phyloP scores from a whole-genome alignment of 2,329 filamentous ascomycete species.

The Trichophyton mentagrophytes region DNA sequence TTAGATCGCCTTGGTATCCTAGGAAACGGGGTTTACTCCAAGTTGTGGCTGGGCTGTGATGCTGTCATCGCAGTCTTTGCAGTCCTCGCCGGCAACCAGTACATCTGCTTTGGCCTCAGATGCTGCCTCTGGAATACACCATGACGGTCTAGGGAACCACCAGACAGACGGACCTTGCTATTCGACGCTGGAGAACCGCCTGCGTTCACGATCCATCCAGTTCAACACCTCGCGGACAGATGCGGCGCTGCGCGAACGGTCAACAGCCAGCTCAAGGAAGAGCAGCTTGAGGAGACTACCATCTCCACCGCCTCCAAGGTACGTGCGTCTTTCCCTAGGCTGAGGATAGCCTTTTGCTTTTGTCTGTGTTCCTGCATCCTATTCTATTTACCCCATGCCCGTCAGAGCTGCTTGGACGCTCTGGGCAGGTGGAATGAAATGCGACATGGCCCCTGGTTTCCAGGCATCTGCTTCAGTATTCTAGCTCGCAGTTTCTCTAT shows the following conservation, averaged over 20 bases:
- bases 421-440: neutral
- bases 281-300: slow-evolving; percentile 17
- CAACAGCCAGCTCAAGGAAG: slow-evolving; percentile 19
- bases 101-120: slow-evolving; percentile 12
- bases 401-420: neutral
- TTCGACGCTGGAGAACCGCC: slow-evolving; percentile 15
- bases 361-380: neutral
- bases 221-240: slow-evolving; percentile 24
- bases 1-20: neutral
- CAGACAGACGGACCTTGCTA: slow-evolving; percentile 12
- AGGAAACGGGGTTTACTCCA: neutral
- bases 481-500: too few relatives aligned
- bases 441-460: neutral
- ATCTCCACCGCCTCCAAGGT: slow-evolving; percentile 33
- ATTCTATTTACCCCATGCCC: neutral
- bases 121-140: slow-evolving; percentile 6
- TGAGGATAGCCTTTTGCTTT: neutral
- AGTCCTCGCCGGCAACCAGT: slow-evolving; percentile 13
- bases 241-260: slow-evolving; percentile 18
- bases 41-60: slow-evolving; percentile 7
- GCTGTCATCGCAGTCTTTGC: slow-evolving; percentile 11
- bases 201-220: slow-evolving; percentile 28
- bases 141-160: slow-evolving; percentile 5
- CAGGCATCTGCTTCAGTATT: too few relatives aligned
- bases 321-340: slow-evolving; percentile 11